Evolutionary conservation across 805 yeast genomes (phyloP), one percentile per base, ranked within the genome.

Genomic region (Isabelozyma rhagii): DNA sequence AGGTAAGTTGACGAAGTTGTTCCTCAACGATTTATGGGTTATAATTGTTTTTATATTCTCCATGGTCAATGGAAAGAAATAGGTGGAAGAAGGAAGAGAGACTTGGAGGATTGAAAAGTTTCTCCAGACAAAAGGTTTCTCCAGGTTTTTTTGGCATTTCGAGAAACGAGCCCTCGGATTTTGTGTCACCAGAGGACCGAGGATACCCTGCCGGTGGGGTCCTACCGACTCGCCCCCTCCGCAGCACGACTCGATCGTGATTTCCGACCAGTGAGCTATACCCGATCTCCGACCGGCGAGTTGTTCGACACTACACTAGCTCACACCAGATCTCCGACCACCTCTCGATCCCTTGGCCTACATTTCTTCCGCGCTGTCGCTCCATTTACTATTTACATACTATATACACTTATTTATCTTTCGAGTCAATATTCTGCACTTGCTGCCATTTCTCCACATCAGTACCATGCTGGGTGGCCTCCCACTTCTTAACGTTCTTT

Each of bases 1-100:
- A 0, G 90, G 89, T 34, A 85, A 66, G 54, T 80, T 80, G 28
- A 80, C 80, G 42, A 84, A 68, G 52, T 81, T 80, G 25, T 80
- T 75, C 55, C 82, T 58, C 34, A 68, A 58, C 21, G 69, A 67
- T 43, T 68, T 61, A 51, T 59, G 64, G 9, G 55, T 58, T 13
- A 71, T 51, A 10, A 52, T 60, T 4, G 64, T 71, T 48, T 60
- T 57, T 46, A 66, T 67, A 39, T 69, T 68, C 41, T 74, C 77
- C 78, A 74, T 74, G 18, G 43, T 41, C 36, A 31, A 13, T 31
- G 36, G n/a, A 31, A 31, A 31, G 36, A 31, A 31, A 31, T 5
- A 21, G 25, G 25, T 21, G 25, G 25, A 6, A 6, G 4, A 6
- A 21, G 6, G 4, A 21, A 21, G 17, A 21, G 25, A 21, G 25